Base-by-base conservation (phyloP, 2,329 filamentous ascomycete species). In the Drechslera avenae region DNA sequence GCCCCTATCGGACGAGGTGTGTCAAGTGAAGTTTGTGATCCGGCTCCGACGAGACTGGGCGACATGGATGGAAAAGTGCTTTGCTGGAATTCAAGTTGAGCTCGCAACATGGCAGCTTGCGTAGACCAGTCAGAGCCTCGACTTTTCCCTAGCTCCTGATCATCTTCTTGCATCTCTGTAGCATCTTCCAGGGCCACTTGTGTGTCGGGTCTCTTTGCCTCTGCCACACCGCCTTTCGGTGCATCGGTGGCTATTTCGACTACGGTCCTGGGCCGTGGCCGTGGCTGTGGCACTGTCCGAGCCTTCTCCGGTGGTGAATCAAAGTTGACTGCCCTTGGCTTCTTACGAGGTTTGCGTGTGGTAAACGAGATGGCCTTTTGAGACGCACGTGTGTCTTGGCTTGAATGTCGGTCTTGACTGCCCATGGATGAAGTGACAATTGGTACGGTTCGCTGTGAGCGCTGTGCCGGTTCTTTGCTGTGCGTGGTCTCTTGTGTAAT, bases 31-130 rank as follows among this genome's bases (percentile, higher is more conserved):
- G 49, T 21, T 37, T 59, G 57, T 35, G 61, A 57, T 53, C 60
- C 64, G 39, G 54, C 47, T n/a, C 53, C 41, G 19, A 55, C 43
- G 10, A 57, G 56, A 1, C 52, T 46, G 17, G 51, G 51, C 14
- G 60, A 59, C 13, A 54, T 43, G 9, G 58, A 57, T 18, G 59
- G 57, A 31, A 60, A 60, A 6, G 60, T 52, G 40, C 63, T 64
- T 30, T 72, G 63, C 46, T 69, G 72, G 34, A 71, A 72, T 18
- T 67, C 67, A 31, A 62, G 56, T 31, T 69, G 69, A 36, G 70
- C 68, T 32, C 68, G 47, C 46, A 68, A 42, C 57, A 76, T 62
- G 23, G 73, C 65, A 17, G 69, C 67, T 54, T 74, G 73, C 2
- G 71, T 75, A 8, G 68, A 74, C 36, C 65, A 63, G 28, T 66